Percentiles rank a stretch among this genome's conserved stretches.
These are phyloP conservation scores for Cryptococcus jaspeensis DNA, from an alignment of 1,284 basidiomycete species.

Conservation along the genomic window DNA sequence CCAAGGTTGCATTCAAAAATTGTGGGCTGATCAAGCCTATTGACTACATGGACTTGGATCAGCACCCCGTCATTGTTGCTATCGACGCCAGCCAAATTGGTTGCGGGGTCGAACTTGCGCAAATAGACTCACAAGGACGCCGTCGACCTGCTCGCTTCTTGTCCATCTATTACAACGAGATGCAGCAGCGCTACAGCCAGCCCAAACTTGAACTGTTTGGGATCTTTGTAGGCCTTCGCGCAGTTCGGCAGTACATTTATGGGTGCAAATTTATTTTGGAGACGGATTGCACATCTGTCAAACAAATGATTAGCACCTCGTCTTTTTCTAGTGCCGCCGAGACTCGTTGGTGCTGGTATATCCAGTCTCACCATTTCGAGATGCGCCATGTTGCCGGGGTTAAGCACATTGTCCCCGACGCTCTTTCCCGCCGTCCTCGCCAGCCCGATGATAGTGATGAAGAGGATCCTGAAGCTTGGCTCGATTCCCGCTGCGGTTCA, in stretches of 20 bases:
- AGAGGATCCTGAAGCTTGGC: conserved; percentile 3
- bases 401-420: conserved; percentile 3
- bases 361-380: conserved; percentile 9
- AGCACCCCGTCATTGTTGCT: neutral
- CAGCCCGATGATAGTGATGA: neutral
- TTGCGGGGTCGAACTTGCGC: neutral
- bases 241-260: neutral
- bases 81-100: neutral
- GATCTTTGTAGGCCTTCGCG: conserved; percentile 3
- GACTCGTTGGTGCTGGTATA: conserved; percentile 12
- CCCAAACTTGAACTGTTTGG: conserved; percentile 13
- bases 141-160: conserved; percentile 4
- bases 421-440: neutral
- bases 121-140: neutral
- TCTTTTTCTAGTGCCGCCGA: conserved; percentile 9
- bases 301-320: no score
- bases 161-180: conserved; percentile 10
- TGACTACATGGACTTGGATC: neutral
- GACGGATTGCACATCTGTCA: no score
- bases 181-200: conserved; percentile 14
- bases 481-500: conserved; percentile 1
- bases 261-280: no score
- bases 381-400: conserved; percentile 5
- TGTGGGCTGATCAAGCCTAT: neutral
- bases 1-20: neutral